phyloP scores from a whole-genome alignment of 495 filamentous ascomycete species.

The Penicillium mononematosum region DNA sequence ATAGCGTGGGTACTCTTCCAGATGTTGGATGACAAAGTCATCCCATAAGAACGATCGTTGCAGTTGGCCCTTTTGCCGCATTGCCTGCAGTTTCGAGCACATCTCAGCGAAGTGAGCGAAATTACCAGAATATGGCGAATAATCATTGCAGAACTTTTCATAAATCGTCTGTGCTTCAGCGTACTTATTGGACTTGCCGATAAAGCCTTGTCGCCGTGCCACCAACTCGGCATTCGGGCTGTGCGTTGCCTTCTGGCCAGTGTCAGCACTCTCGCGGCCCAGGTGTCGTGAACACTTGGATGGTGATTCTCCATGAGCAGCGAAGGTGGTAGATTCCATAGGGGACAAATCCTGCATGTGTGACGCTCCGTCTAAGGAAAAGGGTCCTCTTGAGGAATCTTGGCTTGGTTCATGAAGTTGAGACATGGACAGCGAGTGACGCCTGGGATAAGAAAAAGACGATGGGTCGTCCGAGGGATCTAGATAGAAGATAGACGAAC shows the following conservation, averaged over 20 bases:
- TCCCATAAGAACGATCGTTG: constrained; percentile 59
- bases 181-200: constrained; percentile 21
- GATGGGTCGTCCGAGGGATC: constrained; percentile 16
- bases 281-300: constrained; percentile 16
- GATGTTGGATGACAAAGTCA: constrained; percentile 60
- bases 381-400: constrained; percentile 1
- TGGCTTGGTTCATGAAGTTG: constrained; percentile 11
- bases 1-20: constrained; percentile 40
- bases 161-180: constrained; percentile 37
- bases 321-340: constrained; percentile 18
- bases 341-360: constrained; percentile 10
- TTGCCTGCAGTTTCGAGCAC: constrained; percentile 52
- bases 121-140: constrained; percentile 56
- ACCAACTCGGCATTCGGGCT: constrained; percentile 21
- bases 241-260: background rate
- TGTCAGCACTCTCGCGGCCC: background rate
- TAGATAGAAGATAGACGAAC: constrained; percentile 8
- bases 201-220: constrained; percentile 27
- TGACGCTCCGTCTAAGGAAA: constrained; percentile 4
- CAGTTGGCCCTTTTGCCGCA: constrained; percentile 41
- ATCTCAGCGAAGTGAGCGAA: constrained; percentile 53
- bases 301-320: constrained; percentile 18
- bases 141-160: constrained; percentile 53
- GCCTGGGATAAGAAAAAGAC: constrained; percentile 21
- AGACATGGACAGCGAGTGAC: constrained; percentile 19